Evolutionary conservation across 106 monocot genomes (phyloP).

Genomic region (Apostasia ramifera): DNA sequence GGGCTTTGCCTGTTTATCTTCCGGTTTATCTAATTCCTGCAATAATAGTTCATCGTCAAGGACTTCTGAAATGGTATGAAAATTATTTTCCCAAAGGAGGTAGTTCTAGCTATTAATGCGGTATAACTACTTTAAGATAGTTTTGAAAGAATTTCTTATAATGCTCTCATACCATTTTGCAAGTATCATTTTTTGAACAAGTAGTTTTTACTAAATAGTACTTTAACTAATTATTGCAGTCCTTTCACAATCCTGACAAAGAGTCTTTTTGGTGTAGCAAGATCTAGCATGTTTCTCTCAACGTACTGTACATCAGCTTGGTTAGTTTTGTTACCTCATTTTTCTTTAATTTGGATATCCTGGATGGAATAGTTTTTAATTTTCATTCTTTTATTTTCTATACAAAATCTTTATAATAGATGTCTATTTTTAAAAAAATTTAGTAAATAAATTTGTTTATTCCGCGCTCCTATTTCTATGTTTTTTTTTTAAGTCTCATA

Average conservation of each 20-base stretch:
- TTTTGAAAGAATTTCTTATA: too few relatives aligned
- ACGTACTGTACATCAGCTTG: conserved; percentile 80
- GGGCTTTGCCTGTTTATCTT: conserved; percentile 88
- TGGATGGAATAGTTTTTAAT: not conserved
- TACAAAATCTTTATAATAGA: too few relatives aligned
- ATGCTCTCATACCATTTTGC: too few relatives aligned
- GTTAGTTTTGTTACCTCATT: conserved; percentile 29
- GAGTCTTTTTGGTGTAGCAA: conserved; percentile 70
- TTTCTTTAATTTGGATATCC: not conserved
- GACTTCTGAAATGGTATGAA: conserved; percentile 71
- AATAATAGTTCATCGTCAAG: conserved; percentile 82
- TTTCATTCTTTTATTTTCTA: not conserved
- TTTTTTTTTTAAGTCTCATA: too few relatives aligned
- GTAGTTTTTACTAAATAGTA: too few relatives aligned
- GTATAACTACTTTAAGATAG: too few relatives aligned
- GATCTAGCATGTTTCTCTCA: conserved; percentile 94
- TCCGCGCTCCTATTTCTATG: too few relatives aligned
- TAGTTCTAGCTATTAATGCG: too few relatives aligned
- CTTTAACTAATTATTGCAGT: conserved; percentile 19
- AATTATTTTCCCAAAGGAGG: not conserved
- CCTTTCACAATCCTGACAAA: conserved; percentile 74
- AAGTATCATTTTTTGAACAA: too few relatives aligned
- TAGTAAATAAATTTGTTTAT: too few relatives aligned
- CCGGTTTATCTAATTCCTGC: conserved; percentile 92
- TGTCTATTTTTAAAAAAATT: too few relatives aligned